Evolutionary conservation across 1,284 basidiomycete genomes (phyloP).

Genomic region (Papiliotrema fonsecae): DNA sequence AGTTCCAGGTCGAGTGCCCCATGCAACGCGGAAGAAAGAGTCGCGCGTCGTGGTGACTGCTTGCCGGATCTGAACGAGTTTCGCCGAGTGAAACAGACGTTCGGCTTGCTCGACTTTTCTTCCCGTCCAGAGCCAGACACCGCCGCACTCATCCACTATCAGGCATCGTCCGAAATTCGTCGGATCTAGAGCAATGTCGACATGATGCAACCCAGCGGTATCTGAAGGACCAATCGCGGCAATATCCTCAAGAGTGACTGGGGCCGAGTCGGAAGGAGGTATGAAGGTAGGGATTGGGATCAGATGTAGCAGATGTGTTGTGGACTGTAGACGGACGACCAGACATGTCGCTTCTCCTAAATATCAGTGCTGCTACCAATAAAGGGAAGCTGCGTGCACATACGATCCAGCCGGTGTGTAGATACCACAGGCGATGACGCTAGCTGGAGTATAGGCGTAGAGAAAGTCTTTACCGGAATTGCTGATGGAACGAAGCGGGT

Average conservation of each 20-base stretch:
- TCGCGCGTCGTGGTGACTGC: slow-evolving; percentile 11
- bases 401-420: slow-evolving; percentile 17
- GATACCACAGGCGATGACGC: slow-evolving; percentile 18
- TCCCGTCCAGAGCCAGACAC: slow-evolving; percentile 38
- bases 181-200: slow-evolving; percentile 33
- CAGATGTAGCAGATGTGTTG: slow-evolving; percentile 21
- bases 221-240: slow-evolving; percentile 11
- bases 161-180: slow-evolving; percentile 18
- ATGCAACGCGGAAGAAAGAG: slow-evolving; percentile 31
- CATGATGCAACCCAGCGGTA: slow-evolving; percentile 25
- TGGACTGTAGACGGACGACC: slow-evolving; percentile 18
- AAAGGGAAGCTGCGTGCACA: slow-evolving; percentile 6
- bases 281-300: slow-evolving; percentile 17
- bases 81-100: slow-evolving; percentile 14
- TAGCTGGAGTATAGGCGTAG: slow-evolving; percentile 28
- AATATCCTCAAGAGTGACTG: slow-evolving; percentile 8
- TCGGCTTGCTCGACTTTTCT: slow-evolving; percentile 14
- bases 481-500: slow-evolving; percentile 16
- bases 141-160: slow-evolving; percentile 37
- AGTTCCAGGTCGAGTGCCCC: slow-evolving; percentile 26
- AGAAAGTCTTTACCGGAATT: slow-evolving; percentile 14
- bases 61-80: slow-evolving; percentile 22
- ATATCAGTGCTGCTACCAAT: background rate
- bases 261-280: slow-evolving; percentile 2
- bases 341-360: slow-evolving; percentile 24